A percentile compares a stretch with the other conserved stretches of the same genome.
phyloP scores from a whole-genome alignment of 2,329 filamentous ascomycete species.

The Blumeria graminis region DNA sequence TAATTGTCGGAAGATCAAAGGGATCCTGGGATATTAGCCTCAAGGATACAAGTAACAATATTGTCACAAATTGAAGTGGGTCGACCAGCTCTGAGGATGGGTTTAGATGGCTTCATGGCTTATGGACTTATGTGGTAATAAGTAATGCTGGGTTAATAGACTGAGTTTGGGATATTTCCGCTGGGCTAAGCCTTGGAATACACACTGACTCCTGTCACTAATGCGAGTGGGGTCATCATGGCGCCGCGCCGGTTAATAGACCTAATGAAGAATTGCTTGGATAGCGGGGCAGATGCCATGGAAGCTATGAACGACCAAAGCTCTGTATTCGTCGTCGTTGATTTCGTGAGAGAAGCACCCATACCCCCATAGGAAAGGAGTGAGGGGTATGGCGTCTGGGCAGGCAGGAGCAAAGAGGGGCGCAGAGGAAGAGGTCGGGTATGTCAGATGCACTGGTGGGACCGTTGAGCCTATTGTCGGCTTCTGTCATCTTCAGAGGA shows the following conservation, averaged over 20 bases:
- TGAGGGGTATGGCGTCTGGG: neutral
- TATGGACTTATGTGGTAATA: conserved; percentile 7
- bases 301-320: neutral
- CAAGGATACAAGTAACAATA: conserved; percentile 20
- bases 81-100: conserved; percentile 14
- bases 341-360: neutral
- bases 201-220: neutral
- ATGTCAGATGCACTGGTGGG: neutral
- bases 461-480: neutral
- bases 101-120: conserved; percentile 13
- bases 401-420: neutral
- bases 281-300: neutral
- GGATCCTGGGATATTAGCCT: conserved; percentile 25
- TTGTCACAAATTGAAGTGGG: conserved; percentile 32
- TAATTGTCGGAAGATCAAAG: conserved; percentile 25
- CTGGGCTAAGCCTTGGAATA: neutral
- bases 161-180: neutral
- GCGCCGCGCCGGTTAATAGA: neutral
- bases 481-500: neutral
- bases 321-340: neutral
- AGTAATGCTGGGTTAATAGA: neutral
- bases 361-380: neutral
- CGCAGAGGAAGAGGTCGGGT: neutral
- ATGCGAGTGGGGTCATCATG: neutral
- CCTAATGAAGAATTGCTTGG: neutral